A percentile compares a stretch with the other conserved stretches of the same genome.
These are phyloP conservation scores for Cyclocybe cylindracea DNA, from an alignment of 768 basidiomycete species.

Conservation along the genomic window DNA sequence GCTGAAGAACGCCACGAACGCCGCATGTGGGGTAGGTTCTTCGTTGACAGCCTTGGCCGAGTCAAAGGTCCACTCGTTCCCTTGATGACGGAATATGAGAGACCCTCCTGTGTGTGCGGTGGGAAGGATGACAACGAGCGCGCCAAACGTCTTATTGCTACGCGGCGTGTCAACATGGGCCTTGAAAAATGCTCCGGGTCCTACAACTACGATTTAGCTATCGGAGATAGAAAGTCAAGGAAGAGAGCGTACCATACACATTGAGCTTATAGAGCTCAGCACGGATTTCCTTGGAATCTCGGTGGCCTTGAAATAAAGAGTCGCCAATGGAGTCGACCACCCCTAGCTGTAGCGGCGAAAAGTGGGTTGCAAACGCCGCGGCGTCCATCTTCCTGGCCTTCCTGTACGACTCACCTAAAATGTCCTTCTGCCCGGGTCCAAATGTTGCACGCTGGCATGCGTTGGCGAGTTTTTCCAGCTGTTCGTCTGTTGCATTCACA, in stretches of 20 bases:
- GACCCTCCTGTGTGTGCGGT: conserved; percentile 39
- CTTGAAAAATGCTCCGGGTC: conserved; percentile 44
- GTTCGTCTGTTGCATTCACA: not conserved
- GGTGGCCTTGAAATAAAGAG: conserved; percentile 18
- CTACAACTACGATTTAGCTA: conserved; percentile 10
- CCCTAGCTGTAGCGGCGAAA: conserved; percentile 25
- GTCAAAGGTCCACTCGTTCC: conserved; percentile 28
- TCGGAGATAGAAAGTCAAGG: no score
- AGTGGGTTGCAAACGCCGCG: conserved; percentile 25
- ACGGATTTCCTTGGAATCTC: conserved; percentile 18
- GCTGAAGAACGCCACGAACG: no score
- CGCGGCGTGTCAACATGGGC: conserved; percentile 47
- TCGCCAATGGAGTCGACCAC: conserved; percentile 25
- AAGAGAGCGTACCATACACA: conserved; percentile 36
- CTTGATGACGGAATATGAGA: conserved; percentile 28
- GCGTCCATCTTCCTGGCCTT: conserved; percentile 31
- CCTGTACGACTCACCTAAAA: conserved; percentile 32
- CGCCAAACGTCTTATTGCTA: conserved; percentile 43
- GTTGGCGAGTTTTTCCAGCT: conserved; percentile 18
- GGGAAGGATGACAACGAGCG: conserved; percentile 47
- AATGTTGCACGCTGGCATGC: conserved; percentile 29
- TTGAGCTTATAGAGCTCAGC: conserved; percentile 46
- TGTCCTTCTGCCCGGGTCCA: conserved; percentile 24
- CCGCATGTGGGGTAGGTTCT: no score
- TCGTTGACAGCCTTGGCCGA: no score